Evolutionary conservation across 257 asterid genomes (phyloP).

Genomic region (Pogostemon cablin): DNA sequence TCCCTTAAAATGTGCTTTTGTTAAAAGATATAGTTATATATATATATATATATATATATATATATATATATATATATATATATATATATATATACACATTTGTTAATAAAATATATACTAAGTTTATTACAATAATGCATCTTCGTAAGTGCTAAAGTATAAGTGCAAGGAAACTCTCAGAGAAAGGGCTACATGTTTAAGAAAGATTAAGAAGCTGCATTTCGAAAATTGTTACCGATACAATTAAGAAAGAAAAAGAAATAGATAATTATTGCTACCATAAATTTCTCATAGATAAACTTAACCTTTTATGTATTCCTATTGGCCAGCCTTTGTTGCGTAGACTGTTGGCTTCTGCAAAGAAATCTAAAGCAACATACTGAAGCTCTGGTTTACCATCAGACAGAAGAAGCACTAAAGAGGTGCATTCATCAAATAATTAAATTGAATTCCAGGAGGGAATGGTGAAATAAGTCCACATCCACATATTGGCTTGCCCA

Average conservation of each 20-base stretch:
- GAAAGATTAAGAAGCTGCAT: conserved; percentile 2
- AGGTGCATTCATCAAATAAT: not conserved
- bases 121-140: no score
- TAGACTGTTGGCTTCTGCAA: not conserved
- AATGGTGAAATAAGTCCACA: not conserved
- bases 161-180: no score
- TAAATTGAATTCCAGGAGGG: conserved; percentile 14
- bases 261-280: not conserved
- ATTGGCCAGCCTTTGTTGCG: not conserved
- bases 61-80: no score
- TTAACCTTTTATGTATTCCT: not conserved
- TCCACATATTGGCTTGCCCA: not conserved
- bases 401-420: not conserved
- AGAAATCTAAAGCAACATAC: conserved; percentile 1
- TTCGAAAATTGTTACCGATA: not conserved
- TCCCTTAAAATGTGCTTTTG: not conserved
- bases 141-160: no score
- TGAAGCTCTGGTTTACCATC: not conserved
- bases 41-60: no score
- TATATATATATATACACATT: no score
- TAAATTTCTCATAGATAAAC: conserved; percentile 10
- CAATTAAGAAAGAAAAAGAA: not conserved
- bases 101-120: no score
- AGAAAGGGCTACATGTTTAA: not conserved
- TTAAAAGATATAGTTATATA: no score